These are phyloP conservation scores for Silene latifolia DNA, from an alignment of 148 eudicot species.

Conservation along the genomic window DNA sequence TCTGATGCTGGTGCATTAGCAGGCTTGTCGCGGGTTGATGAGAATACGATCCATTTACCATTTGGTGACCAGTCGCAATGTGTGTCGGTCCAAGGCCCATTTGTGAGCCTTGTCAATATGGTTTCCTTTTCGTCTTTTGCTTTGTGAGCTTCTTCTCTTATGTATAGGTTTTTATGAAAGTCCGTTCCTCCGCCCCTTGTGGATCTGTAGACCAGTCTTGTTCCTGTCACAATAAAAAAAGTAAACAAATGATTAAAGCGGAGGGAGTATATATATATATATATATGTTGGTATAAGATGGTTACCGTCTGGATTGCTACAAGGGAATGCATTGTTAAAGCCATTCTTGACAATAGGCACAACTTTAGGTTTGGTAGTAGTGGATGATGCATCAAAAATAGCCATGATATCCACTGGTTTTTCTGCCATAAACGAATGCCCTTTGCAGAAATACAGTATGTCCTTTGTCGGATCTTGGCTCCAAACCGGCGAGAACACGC, in stretches of 20 bases:
- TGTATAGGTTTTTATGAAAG: slow-evolving; percentile 11
- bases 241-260: too few species aligned
- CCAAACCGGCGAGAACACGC: slow-evolving; percentile 18
- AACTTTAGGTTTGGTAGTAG: background rate
- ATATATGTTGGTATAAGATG: too few species aligned
- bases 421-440: background rate
- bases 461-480: slow-evolving; percentile 4
- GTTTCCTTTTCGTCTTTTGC: background rate
- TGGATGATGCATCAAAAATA: background rate
- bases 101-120: slow-evolving; percentile 12
- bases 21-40: slow-evolving; percentile 18
- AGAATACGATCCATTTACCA: slow-evolving; percentile 21
- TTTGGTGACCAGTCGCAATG: slow-evolving; percentile 20
- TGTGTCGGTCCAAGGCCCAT: slow-evolving; percentile 12
- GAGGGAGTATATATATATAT: too few species aligned
- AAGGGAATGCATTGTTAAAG: slow-evolving; percentile 22
- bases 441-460: slow-evolving; percentile 12
- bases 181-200: background rate
- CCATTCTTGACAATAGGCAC: background rate
- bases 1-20: background rate
- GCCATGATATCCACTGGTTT: background rate
- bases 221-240: slow-evolving; percentile 11
- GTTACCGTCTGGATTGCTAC: slow-evolving; percentile 8
- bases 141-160: slow-evolving; percentile 9
- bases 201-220: slow-evolving; percentile 20